Percentiles rank a stretch among this genome's conserved stretches.
These are phyloP conservation scores for Pythium phragmitis DNA, from an alignment of 352 stramenopile genomes.

Conservation along the genomic window DNA sequence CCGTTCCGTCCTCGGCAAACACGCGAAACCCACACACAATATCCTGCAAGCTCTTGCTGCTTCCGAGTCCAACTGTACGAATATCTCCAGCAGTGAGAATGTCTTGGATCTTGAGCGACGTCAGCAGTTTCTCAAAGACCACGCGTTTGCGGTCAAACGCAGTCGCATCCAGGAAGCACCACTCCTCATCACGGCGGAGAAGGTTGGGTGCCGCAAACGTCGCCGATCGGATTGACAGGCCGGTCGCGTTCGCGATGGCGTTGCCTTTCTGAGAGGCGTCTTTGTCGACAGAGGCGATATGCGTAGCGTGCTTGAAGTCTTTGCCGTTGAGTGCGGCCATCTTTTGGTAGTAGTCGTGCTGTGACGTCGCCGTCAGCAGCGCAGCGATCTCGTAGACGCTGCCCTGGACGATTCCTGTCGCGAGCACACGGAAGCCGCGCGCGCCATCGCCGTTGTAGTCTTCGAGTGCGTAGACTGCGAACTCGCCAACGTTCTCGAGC, in stretches of 20 bases:
- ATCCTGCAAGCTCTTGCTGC: conserved; percentile 6
- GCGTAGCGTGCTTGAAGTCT: conserved; percentile 16
- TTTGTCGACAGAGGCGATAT: background rate
- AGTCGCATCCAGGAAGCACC: conserved; percentile 22
- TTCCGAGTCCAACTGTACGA: too few species aligned
- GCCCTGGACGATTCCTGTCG: conserved; percentile 9
- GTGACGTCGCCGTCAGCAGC: conserved; percentile 5
- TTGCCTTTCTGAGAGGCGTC: background rate
- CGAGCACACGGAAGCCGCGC: conserved; percentile 3
- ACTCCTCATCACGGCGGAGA: conserved; percentile 16
- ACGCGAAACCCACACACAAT: conserved; percentile 12
- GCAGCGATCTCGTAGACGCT: conserved; percentile 7
- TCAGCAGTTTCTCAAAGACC: conserved; percentile 19
- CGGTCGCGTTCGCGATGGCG: background rate
- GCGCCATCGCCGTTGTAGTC: background rate
- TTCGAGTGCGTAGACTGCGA: conserved; percentile 14
- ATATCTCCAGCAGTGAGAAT: background rate
- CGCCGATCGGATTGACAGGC: conserved; percentile 11
- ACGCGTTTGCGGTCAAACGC: background rate
- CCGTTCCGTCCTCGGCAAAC: background rate
- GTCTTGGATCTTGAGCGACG: conserved; percentile 10
- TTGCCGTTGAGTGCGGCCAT: conserved; percentile 16
- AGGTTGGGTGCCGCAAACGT: conserved; percentile 7
- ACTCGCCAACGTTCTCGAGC: conserved; percentile 17
- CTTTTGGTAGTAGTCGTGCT: conserved; percentile 7